Evolutionary conservation across 495 filamentous ascomycete genomes (phyloP), one percentile per base, ranked within the genome.

Genomic region (Tuber umbilicatum): DNA sequence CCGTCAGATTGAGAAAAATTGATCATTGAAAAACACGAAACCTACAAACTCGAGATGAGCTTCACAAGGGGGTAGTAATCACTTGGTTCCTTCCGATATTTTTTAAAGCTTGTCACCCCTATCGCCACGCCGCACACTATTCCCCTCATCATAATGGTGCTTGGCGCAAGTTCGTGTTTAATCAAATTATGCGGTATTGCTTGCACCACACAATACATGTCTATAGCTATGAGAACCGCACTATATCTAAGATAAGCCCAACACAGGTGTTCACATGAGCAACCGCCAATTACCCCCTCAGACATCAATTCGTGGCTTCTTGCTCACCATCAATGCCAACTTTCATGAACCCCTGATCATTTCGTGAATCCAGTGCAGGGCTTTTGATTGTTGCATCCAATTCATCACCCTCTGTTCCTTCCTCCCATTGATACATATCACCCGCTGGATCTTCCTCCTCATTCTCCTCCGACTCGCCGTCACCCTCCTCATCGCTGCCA

Each of bases 401-500:
- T 0, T 14, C 27, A 64, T 64, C 55, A 64, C n/a, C 55, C 27
- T 31, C 27, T 35, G 55, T 16, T 35, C 14, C 55, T 4, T 64
- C 27, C 27, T 64, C 27, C 55, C 55, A 64, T 16, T 35, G 27
- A 17, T 64, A 64, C 55, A 64, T 35, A 14, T 64, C 55, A 31
- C 27, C 55, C 27, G 55, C 55, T 14, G 27, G 17, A 6, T 68
- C 68, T 42, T 78, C 71, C 41, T 77, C 76, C 41, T 78, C 23
- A 9, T 69, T 67, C n/a, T 68, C 76, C 75, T 76, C 73, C 21
- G 68, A 75, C 19, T 78, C 77, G 1, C 73, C 78, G 2, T 70
- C 78, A 64, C 73, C 78, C 69, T 80, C 78, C 12, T 80, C 78
- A 35, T 80, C 78, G 19, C 78, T 80, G 16, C 70, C 78, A 9